Evolutionary conservation across 129 eudicot genomes (phyloP).

Genomic region (Artemisia tridentata): DNA sequence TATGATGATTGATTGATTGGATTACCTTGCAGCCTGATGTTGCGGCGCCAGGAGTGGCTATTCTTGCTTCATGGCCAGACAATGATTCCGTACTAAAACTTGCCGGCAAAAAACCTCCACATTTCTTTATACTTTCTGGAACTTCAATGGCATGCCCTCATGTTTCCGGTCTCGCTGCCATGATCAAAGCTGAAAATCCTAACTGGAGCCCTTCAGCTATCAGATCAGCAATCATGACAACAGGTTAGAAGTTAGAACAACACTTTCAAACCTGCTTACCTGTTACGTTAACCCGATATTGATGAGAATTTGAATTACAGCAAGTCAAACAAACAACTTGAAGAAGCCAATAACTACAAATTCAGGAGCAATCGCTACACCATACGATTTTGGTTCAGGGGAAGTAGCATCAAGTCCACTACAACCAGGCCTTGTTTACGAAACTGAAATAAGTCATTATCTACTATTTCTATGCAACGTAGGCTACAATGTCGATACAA

Average conservation of each 20-base stretch:
- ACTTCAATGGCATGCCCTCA: constrained; percentile 95
- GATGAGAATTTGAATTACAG: constrained; percentile 38
- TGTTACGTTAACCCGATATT: neutral
- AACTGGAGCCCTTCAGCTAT: constrained; percentile 71
- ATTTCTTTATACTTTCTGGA: constrained; percentile 60
- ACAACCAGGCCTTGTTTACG: constrained; percentile 77
- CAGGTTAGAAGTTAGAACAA: constrained; percentile 52
- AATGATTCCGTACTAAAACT: constrained; percentile 43
- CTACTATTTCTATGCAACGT: constrained; percentile 50
- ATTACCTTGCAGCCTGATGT: constrained; percentile 70
- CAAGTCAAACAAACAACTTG: constrained; percentile 58
- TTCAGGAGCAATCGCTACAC: constrained; percentile 56
- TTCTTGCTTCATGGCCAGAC: constrained; percentile 82
- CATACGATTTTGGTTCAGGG: constrained; percentile 87
- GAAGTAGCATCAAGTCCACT: constrained; percentile 53
- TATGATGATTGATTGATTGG: neutral
- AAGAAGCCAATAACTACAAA: constrained; percentile 51
- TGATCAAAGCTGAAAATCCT: constrained; percentile 61
- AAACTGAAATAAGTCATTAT: constrained; percentile 46
- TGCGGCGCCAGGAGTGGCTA: constrained; percentile 85
- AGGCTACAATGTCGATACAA: constrained; percentile 47
- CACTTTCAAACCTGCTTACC: no score
- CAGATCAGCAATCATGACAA: constrained; percentile 85
- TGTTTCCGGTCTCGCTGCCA: constrained; percentile 71
- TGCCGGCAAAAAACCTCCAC: constrained; percentile 42